phyloP scores from a whole-genome alignment of 2,329 filamentous ascomycete species.

The Dichotomopilus funicola region DNA sequence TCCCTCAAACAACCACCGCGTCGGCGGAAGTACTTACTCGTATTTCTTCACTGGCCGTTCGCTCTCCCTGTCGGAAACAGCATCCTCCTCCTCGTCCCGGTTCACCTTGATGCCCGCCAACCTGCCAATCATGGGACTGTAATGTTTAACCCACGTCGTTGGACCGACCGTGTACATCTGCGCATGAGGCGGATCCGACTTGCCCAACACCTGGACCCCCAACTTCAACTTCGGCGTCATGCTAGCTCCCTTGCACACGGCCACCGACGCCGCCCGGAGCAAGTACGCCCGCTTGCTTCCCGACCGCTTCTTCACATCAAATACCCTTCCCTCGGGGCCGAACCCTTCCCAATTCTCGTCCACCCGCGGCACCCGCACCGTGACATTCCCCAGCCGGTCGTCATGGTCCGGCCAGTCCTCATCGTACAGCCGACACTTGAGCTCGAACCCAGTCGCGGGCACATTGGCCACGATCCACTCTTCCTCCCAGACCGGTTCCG shows the following conservation, averaged over 20 bases:
- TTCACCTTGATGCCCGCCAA: constrained; percentile 67
- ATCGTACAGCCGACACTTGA: constrained; percentile 85
- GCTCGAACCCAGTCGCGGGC: constrained; percentile 68
- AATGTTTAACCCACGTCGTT: constrained; percentile 71
- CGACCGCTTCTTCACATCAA: constrained; percentile 72
- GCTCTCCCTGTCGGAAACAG: constrained; percentile 28
- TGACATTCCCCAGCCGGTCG: constrained; percentile 81
- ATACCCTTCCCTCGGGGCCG: constrained; percentile 50
- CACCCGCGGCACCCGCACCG: constrained; percentile 56
- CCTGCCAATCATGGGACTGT: constrained; percentile 80
- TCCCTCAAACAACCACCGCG: too few relatives aligned
- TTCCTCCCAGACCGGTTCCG: constrained; percentile 73
- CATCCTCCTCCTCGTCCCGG: constrained; percentile 48
- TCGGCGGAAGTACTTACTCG: constrained; percentile 49
- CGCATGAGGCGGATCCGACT: constrained; percentile 61
- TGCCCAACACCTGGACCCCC: constrained; percentile 71
- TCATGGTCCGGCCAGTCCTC: constrained; percentile 83
- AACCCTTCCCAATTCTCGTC: constrained; percentile 63
- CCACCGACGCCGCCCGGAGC: constrained; percentile 59
- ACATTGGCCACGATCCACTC: constrained; percentile 87
- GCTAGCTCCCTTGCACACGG: constrained; percentile 54
- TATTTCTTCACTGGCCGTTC: constrained; percentile 62
- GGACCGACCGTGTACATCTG: constrained; percentile 76
- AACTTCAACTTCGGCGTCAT: constrained; percentile 66
- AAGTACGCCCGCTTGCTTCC: constrained; percentile 84